Evolutionary conservation across 805 yeast species (phyloP).

Genomic region (Henningerozyma blattae): DNA sequence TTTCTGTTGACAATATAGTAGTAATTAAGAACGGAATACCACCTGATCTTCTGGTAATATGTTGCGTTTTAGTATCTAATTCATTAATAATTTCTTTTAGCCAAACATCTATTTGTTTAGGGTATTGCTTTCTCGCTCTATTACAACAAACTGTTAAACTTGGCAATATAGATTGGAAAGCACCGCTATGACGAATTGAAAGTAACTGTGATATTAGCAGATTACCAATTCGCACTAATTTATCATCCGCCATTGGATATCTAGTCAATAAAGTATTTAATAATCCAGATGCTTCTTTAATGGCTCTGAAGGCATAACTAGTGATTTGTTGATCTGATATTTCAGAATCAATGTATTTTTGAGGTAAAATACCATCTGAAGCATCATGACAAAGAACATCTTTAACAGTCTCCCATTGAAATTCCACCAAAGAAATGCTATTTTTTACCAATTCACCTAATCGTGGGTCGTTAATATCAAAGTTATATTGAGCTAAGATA

Average conservation of each 20-base stretch:
- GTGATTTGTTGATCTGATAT: slow-evolving; percentile 35
- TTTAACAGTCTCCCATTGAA: slow-evolving; percentile 25
- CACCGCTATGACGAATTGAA: slow-evolving; percentile 78
- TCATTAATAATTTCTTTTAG: slow-evolving; percentile 39
- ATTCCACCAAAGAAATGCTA: not conserved
- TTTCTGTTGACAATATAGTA: slow-evolving; percentile 52
- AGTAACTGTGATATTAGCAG: slow-evolving; percentile 55
- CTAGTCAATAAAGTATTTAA: slow-evolving; percentile 33
- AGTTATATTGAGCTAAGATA: slow-evolving; percentile 26
- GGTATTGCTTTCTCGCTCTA: slow-evolving; percentile 33
- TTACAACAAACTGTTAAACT: slow-evolving; percentile 57
- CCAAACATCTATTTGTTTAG: slow-evolving; percentile 43
- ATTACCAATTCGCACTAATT: slow-evolving; percentile 32
- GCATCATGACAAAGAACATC: slow-evolving; percentile 53
- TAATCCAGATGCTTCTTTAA: slow-evolving; percentile 60
- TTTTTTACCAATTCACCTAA: no score
- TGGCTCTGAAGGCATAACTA: slow-evolving; percentile 72
- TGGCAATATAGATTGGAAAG: slow-evolving; percentile 81
- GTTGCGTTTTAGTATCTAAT: slow-evolving; percentile 46
- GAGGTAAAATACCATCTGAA: slow-evolving; percentile 55
- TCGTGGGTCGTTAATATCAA: slow-evolving; percentile 1
- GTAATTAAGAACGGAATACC: slow-evolving; percentile 77
- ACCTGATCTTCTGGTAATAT: slow-evolving; percentile 82
- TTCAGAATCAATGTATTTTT: slow-evolving; percentile 28
- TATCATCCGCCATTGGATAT: slow-evolving; percentile 16